Base-by-base conservation (phyloP, 805 yeast genomes). In the Blastobotrys americana region DNA sequence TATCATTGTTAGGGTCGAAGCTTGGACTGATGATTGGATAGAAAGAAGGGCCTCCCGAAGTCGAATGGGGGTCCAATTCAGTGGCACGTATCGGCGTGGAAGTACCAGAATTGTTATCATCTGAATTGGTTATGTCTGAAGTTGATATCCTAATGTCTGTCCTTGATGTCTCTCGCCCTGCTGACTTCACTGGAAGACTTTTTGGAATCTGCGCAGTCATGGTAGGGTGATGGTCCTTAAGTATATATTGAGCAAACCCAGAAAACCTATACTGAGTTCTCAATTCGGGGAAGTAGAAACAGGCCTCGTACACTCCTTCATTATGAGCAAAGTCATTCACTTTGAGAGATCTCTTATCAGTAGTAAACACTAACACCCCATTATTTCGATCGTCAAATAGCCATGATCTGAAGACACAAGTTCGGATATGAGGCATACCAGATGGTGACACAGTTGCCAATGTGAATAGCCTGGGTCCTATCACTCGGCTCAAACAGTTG, bases 331-430 rank as follows among this genome's bases (percentile, higher is more conserved):
- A 49, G 34, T 83, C 83, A 10, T 64, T 63, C 55, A 71, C 72
- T 61, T 86, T 86, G 41, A 67, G 66, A 69, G 81, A 78, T 61
- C 95, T 68, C 56, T 71, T 70, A 61, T 86, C 95, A 1, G 93
- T 81, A 36, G 82, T 74, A 54, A 82, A 78, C 0, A 84, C 72
- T 42, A 85, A 60, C 9, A 82, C 76, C 55, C 83, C 85, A 20
- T 82, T 80, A 45, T 74, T 69, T 50, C 72, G 72, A 57, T 84
- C 85, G 56, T 77, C 71, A 58, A 85, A 86, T 41, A 86, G 65
- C 62, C 84, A 86, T 5, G 88, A 93, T 40, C 95, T 71, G 52
- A 69, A 76, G 3, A 84, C 77, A 48, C 85, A 75, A 0, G 93
- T 81, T 52, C 95, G 66, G 40, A 78, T 81, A 42, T 70, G 72